Percentiles rank a stretch among this genome's conserved stretches.
Evolutionary conservation across 1,284 basidiomycete species (phyloP).

Genomic region (Ustilago esculenta): DNA sequence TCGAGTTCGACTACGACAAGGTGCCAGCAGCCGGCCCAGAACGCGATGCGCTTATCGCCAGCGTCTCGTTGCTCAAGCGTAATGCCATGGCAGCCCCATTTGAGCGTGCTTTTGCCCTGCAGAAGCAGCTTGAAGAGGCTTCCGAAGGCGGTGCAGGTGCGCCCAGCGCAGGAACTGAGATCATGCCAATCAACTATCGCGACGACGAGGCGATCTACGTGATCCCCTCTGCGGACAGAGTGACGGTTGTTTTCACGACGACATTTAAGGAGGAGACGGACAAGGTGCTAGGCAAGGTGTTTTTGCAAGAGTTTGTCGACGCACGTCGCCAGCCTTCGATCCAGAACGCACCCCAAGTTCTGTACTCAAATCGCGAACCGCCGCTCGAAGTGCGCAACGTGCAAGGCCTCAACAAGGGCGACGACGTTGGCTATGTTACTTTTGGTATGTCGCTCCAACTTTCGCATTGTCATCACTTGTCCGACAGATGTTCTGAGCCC

Average conservation of each 20-base stretch:
- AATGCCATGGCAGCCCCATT: constrained; percentile 96
- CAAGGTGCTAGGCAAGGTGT: constrained; percentile 94
- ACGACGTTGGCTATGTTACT: constrained; percentile 97
- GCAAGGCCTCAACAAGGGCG: constrained; percentile 80
- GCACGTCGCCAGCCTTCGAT: constrained; percentile 90
- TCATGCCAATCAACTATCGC: constrained; percentile 94
- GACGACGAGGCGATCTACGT: constrained; percentile 94
- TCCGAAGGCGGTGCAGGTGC: constrained; percentile 70
- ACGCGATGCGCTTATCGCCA: constrained; percentile 75
- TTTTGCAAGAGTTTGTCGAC: constrained; percentile 99
- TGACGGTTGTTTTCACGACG: constrained; percentile 97
- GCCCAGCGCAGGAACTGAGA: constrained; percentile 72
- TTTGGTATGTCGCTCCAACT: too few relatives aligned
- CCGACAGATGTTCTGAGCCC: too few relatives aligned
- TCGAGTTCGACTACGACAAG: constrained; percentile 86
- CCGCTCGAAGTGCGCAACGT: constrained; percentile 93
- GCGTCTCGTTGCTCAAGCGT: constrained; percentile 87
- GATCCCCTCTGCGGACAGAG: constrained; percentile 89
- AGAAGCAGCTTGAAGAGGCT: constrained; percentile 81
- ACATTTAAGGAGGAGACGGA: constrained; percentile 98
- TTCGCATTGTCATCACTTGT: too few relatives aligned
- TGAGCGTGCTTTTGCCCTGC: constrained; percentile 85
- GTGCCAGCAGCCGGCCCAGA: constrained; percentile 76
- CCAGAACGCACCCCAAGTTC: constrained; percentile 96
- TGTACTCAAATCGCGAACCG: constrained; percentile 95